phyloP scores from a whole-genome alignment of 192 early-diverging fungal species.

The Phlyctochytrium arcticum region DNA sequence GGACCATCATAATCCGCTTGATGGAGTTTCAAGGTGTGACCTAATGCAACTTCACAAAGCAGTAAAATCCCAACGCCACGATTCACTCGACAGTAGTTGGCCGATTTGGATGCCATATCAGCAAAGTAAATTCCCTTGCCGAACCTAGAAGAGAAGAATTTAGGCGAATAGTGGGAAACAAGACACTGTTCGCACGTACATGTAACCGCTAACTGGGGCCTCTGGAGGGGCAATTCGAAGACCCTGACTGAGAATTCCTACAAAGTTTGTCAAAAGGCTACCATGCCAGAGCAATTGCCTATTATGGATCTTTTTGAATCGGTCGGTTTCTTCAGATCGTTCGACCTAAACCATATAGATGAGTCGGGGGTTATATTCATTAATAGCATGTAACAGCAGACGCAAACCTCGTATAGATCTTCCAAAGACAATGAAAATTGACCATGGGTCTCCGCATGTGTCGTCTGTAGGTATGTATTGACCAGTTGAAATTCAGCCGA shows the following conservation, averaged over 20 bases:
- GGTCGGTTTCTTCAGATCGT: conserved; percentile 53
- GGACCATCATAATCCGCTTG: conserved; percentile 56
- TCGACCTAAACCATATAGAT: conserved; percentile 50
- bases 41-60: conserved; percentile 76
- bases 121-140: conserved; percentile 85
- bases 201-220: conserved; percentile 57
- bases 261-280: conserved; percentile 68
- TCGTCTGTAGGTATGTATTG: conserved; percentile 56
- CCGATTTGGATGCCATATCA: conserved; percentile 69
- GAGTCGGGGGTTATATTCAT: too few species aligned
- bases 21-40: conserved; percentile 37
- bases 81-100: conserved; percentile 62
- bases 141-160: conserved; percentile 54
- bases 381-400: neutral
- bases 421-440: conserved; percentile 35
- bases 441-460: conserved; percentile 60
- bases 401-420: conserved; percentile 34
- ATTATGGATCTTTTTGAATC: conserved; percentile 53
- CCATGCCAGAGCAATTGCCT: conserved; percentile 79
- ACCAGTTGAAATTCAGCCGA: conserved; percentile 56
- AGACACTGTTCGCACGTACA: neutral
- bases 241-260: conserved; percentile 67
- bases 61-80: conserved; percentile 50
- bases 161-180: neutral
- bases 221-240: conserved; percentile 66